Conservation (phyloP, 2,329 filamentous ascomycete species). For the Ophiostoma piceae region DNA sequence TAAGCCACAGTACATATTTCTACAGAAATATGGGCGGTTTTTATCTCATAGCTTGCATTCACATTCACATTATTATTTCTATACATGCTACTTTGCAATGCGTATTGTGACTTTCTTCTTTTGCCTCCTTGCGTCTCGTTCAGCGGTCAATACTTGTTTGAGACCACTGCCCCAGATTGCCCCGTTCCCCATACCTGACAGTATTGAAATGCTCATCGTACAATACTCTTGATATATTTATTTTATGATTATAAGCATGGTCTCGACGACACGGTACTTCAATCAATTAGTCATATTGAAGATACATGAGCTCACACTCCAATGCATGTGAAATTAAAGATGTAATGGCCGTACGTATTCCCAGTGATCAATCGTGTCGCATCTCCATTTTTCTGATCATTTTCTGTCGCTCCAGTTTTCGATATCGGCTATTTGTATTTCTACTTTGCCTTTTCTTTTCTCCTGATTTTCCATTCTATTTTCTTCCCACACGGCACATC, state of each 20-base stretch:
- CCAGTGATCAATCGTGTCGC: background rate
- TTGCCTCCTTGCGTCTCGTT: background rate
- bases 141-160: background rate
- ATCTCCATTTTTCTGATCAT: background rate
- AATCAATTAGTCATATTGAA: background rate
- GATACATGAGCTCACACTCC: background rate
- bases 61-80: background rate
- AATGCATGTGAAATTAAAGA: background rate
- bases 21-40: background rate
- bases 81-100: background rate
- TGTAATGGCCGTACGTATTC: background rate
- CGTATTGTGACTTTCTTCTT: background rate
- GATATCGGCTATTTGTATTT: background rate
- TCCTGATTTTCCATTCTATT: background rate
- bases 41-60: background rate
- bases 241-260: background rate
- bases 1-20: background rate
- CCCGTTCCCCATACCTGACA: background rate
- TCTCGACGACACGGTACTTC: background rate
- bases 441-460: constrained; percentile 2
- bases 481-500: background rate
- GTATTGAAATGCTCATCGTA: background rate
- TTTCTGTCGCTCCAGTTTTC: background rate
- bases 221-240: background rate
- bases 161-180: background rate